Evolutionary conservation across 1,284 basidiomycete genomes (phyloP), one percentile per base, ranked within the genome.

Genomic region (Puccinia polysora): DNA sequence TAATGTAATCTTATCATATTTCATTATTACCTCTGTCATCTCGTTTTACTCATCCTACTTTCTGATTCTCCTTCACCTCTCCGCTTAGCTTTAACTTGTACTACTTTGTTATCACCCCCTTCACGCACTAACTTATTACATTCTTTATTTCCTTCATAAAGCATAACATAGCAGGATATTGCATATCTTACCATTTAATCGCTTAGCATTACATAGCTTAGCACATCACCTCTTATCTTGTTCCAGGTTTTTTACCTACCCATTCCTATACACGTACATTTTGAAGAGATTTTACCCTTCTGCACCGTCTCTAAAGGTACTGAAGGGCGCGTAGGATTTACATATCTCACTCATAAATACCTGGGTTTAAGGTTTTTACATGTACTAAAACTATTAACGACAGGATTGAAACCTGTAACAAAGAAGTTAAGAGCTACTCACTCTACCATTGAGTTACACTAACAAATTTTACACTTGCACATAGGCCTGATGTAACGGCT

Each of bases 191-290:
- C 18, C 47, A 49, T 49, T 15, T 15, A 15, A 49, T 49, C 18
- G 47, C 47, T 49, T 49, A 49, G 47, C 47, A 49, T 49, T 49
- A 49, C 47, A 49, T 49, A 49, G 15, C 47, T 49, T 49, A 49
- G 47, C 47, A 49, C 25, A 49, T 15, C 47, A 49, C 47, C 47
- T 49, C 47, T 49, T 49, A 49, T 49, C 47, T 49, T 49, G 47
- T 49, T 49, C 47, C 47, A 23, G 47, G 47, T 49, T 49, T 49
- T 15, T 49, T 49, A 49, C 47, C 47, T 49, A 49, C 47, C 47
- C n/a, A n/a, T n/a, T n/a, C n/a, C n/a, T n/a, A n/a, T n/a, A n/a
- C n/a, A n/a, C 47, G 47, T 49, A 49, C 47, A 23, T 15, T 49
- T 23, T 49, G 25, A 49, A 49, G 15, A 49, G 4, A 49, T 49